phyloP scores from a whole-genome alignment of 352 stramenopile genomes.

The Pythium scleroteichum region DNA sequence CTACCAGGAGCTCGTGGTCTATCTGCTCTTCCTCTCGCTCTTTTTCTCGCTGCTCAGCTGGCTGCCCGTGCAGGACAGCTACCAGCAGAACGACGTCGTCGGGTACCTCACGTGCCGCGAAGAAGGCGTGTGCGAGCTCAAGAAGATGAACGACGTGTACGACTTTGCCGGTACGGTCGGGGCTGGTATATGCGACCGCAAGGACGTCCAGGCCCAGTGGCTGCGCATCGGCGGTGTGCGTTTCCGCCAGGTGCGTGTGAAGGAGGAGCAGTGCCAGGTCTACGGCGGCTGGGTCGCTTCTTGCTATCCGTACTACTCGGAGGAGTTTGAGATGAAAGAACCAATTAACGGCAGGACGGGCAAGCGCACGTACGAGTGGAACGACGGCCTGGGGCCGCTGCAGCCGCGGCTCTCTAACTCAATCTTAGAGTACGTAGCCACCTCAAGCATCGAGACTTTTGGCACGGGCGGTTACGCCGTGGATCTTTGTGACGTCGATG shows the following conservation, averaged over 20 bases:
- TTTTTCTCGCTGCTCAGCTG: constrained; percentile 80
- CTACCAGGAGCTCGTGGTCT: constrained; percentile 88
- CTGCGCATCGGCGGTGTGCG: constrained; percentile 74
- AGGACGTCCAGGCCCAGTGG: constrained; percentile 68
- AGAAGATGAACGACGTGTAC: constrained; percentile 78
- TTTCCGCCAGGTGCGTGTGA: constrained; percentile 82
- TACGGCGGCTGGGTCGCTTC: constrained; percentile 57
- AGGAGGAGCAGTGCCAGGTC: constrained; percentile 68
- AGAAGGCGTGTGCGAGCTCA: constrained; percentile 78
- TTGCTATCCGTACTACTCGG: constrained; percentile 77
- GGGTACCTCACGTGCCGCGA: constrained; percentile 74
- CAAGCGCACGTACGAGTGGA: constrained; percentile 61
- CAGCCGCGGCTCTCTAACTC: constrained; percentile 62
- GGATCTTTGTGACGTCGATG: constrained; percentile 64
- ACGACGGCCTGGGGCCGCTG: constrained; percentile 57
- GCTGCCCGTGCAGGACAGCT: constrained; percentile 81
- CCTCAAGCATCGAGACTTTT: constrained; percentile 47
- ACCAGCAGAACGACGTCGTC: constrained; percentile 85
- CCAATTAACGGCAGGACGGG: constrained; percentile 42
- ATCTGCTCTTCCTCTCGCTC: constrained; percentile 73
- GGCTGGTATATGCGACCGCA: constrained; percentile 52
- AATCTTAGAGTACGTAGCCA: constrained; percentile 38
- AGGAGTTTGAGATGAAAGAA: constrained; percentile 48
- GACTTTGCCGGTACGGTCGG: constrained; percentile 60
- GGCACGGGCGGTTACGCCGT: constrained; percentile 73